Evolutionary conservation across 495 filamentous ascomycete species (phyloP), one percentile per base, ranked within the genome.

Genomic region (Neurospora terricola): DNA sequence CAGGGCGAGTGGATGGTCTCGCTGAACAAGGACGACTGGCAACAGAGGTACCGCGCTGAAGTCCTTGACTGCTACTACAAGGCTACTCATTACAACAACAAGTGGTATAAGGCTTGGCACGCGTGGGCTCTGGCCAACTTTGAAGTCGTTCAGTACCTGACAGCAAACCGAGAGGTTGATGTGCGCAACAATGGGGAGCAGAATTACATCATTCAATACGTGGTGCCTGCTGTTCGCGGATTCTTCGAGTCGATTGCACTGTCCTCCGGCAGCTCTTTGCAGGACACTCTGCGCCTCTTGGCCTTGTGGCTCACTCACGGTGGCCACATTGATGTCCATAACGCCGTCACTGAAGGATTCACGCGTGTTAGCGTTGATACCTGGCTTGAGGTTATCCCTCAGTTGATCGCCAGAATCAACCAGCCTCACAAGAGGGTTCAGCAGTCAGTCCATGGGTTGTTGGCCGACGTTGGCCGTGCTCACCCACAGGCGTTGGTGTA

Each of bases 401-500:
- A 99, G 77, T 86, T 99, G 34, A 97, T 99, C 80, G 96, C 96
- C 12, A 90, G 96, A 42, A 98, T 99, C 82, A 98, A 97, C 78
- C 96, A 98, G 78, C 93, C 93, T 27, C 96, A 97, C 80, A 85
- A 87, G 75, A 86, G 90, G 43, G 94, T 98, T 10, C 91, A 96
- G 72, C 88, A 91, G 74, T 90, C 95, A 2, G 94, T 99, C 70
- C 96, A 98, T 81, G 91, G 94, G 70, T 84, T 99, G 5, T 86
- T 99, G 30, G 89, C 90, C 10, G 96, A 98, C 81, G 92, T 99
- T 70, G 96, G 96, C 59, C 91, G 94, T 73, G 90, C 92, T 12
- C 96, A 99, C 80, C 96, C 96, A 14, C 96, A 99, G 77, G 94
- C 96, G n/a, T 81, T 99, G 30, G 96, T 99, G n/a, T 99, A 98